Evolutionary conservation across 1,284 basidiomycete genomes (phyloP), one percentile per base, ranked within the genome.

Genomic region (Tremellales sp.): DNA sequence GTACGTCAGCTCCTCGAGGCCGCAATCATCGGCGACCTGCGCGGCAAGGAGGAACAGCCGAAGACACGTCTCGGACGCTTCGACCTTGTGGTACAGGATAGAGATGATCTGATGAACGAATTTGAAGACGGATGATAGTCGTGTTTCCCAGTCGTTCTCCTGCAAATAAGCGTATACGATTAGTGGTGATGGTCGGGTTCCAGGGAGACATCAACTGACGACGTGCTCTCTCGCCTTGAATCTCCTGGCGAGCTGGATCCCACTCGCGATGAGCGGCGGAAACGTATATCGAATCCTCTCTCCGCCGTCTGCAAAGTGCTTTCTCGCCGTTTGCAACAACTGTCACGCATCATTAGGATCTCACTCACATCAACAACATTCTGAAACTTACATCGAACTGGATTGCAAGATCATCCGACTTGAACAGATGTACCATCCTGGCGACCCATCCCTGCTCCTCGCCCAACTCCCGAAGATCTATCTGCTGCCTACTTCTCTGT

Each of bases 401-500:
- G 14, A 85, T 81, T 53, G 81, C 83, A 49, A 93, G 68, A 25
- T 85, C 84, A 45, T 94, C 87, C 1, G 87, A 80, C 19, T 82
- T 77, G 81, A 97, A 93, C 26, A 95, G 68, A 75, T 97, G 92
- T 3, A 97, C 86, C 86, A 97, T 94, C 53, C 92, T 77, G 19
- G 92, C 91, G 13, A 95, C 82, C 92, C 92, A 97, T 0, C 92
- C 93, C 63, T 97, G 92, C 69, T 97, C 93, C 70, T 95, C 93
- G 0, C 91, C 91, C 76, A 90, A 78, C 65, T 95, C 92, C 63
- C 91, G 87, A 42, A 83, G 75, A 62, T 92, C 89, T 76, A 73
- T 81, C 76, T 54, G 60, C 24, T 57, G 79, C 43, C 80, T 78
- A 59, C 80, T 74, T 43, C 82, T 74, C 28, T 75, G 69, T 34